Evolutionary conservation across 2,329 filamentous ascomycete species (phyloP).

Genomic region (Colletotrichum cordylinicola): DNA sequence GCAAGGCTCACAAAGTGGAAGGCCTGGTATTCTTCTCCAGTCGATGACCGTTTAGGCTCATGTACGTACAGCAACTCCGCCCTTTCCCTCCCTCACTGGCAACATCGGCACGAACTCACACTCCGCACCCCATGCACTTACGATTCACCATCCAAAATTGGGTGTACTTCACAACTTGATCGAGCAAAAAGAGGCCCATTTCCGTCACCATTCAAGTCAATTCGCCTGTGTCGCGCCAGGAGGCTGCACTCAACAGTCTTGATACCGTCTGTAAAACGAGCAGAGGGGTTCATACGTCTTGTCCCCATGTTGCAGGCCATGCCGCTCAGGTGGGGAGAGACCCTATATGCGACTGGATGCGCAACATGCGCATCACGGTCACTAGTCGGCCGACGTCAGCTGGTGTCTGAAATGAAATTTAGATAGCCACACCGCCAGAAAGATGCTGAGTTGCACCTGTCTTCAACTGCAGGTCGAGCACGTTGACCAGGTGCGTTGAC

Average conservation of each 20-base stretch:
- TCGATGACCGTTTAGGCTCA: not conserved
- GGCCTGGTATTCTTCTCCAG: not conserved
- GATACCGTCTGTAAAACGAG: not conserved
- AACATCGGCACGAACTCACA: not conserved
- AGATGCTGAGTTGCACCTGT: not conserved
- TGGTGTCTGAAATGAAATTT: not conserved
- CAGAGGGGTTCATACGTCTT: not conserved
- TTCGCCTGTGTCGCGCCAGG: not conserved
- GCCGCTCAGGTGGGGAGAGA: not conserved
- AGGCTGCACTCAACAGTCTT: not conserved
- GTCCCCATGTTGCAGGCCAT: not conserved
- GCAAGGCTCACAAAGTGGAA: not conserved
- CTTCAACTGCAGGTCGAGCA: not conserved
- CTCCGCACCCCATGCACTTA: not conserved
- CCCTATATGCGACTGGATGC: not conserved
- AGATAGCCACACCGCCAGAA: constrained; percentile 4
- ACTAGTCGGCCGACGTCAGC: not conserved
- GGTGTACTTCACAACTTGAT: not conserved
- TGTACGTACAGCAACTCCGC: not conserved
- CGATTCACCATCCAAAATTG: not conserved
- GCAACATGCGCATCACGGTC: not conserved
- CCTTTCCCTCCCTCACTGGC: not conserved
- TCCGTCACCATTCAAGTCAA: not conserved
- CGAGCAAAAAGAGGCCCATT: not conserved
- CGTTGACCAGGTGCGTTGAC: not conserved